These are phyloP conservation scores for Adiantum capillusveneris DNA, from an alignment of 75 land plant genomes.

Conservation along the genomic window DNA sequence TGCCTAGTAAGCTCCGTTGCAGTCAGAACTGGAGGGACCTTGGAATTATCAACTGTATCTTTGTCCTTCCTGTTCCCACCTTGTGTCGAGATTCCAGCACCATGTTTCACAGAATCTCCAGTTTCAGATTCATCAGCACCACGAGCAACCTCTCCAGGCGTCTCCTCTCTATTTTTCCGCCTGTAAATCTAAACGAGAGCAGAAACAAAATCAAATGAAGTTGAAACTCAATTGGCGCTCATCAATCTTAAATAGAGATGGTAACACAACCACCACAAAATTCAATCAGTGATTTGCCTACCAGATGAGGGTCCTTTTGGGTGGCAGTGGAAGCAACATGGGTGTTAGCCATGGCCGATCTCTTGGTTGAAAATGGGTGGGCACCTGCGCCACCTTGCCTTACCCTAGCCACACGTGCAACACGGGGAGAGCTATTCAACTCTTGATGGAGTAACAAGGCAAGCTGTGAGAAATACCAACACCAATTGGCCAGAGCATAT, in stretches of 20 bases:
- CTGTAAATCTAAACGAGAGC: conserved; percentile 28
- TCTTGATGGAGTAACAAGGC: conserved; percentile 82
- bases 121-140: conserved; percentile 26
- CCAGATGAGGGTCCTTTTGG: conserved; percentile 39
- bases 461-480: conserved; percentile 42
- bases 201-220: background rate
- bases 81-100: background rate
- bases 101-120: conserved; percentile 3
- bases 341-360: conserved; percentile 25
- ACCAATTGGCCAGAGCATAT: no score
- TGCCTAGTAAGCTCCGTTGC: background rate
- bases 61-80: background rate
- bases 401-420: conserved; percentile 72
- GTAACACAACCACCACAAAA: background rate
- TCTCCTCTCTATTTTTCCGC: conserved; percentile 40
- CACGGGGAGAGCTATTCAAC: conserved; percentile 89
- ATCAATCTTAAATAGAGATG: background rate
- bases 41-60: background rate
- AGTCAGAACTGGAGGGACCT: background rate
- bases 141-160: conserved; percentile 27
- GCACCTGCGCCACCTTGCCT: no score
- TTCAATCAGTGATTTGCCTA: background rate
- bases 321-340: conserved; percentile 20
- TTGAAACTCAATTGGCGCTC: background rate
- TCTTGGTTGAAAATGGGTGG: conserved; percentile 29